A percentile compares a stretch with the other conserved stretches of the same genome.
These are phyloP conservation scores for Apiospora kogelbergensis DNA, from an alignment of 2,329 filamentous ascomycete genomes.

Conservation along the genomic window DNA sequence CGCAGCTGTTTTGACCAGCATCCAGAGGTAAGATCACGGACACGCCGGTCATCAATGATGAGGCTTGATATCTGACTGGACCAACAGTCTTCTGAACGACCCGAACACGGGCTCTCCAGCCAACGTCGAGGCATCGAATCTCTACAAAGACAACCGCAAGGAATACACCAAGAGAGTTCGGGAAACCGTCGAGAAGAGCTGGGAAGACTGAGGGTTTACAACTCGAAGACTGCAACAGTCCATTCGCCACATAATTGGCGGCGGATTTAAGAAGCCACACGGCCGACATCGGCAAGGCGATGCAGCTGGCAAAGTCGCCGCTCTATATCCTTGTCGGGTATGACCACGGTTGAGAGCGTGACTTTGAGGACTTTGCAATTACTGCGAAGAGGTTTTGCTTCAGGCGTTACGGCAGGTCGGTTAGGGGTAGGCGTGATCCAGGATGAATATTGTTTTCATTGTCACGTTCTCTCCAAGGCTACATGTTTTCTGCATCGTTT, in stretches of 20 bases:
- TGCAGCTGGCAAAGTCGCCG: neutral
- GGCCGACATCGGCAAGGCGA: neutral
- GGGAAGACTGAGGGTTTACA: conserved; percentile 74
- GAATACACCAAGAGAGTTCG: conserved; percentile 94
- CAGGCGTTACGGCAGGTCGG: conserved; percentile 1
- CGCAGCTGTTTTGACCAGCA: conserved; percentile 92
- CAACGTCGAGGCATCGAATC: conserved; percentile 95
- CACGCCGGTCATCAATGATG: neutral
- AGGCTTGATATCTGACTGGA: neutral
- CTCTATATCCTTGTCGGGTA: too few species aligned
- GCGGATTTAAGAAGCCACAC: neutral
- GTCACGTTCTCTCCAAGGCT: neutral
- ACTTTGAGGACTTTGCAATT: neutral
- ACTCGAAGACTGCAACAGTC: neutral
- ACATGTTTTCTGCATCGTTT: neutral
- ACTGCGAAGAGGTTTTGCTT: neutral
- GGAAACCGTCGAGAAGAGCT: conserved; percentile 98
- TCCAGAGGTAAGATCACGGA: conserved; percentile 71
- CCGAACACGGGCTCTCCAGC: conserved; percentile 98
- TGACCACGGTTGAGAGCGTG: neutral
- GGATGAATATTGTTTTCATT: conserved; percentile 7
- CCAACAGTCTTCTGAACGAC: conserved; percentile 82
- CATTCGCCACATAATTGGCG: neutral
- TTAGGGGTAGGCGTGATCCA: neutral
- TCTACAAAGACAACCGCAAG: conserved; percentile 97